Evolutionary conservation across 108 stramenopile species (phyloP).

Genomic region (Parietichytrium sp.): DNA sequence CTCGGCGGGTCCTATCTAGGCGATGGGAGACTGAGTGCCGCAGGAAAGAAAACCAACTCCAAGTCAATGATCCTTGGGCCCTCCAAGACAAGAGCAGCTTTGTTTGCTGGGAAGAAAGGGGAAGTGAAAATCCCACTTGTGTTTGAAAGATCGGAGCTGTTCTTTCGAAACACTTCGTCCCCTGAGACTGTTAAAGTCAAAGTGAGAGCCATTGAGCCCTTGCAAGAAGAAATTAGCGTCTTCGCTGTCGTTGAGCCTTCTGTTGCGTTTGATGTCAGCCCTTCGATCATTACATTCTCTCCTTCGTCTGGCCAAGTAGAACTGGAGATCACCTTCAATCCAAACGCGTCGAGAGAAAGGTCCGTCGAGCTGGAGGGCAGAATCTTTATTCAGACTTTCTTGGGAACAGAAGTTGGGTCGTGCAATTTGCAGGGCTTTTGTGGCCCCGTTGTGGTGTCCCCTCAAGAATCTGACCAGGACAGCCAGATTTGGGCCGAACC

Average conservation of each 20-base stretch:
- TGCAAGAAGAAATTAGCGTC: neutral
- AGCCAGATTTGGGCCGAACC: neutral
- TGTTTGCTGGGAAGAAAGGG: neutral
- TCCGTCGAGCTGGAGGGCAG: neutral
- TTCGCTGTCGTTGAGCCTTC: conserved; percentile 11
- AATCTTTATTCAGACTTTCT: neutral
- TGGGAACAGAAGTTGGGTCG: neutral
- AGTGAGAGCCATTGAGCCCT: neutral
- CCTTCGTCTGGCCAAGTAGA: neutral
- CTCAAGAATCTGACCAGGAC: neutral
- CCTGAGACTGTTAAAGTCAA: neutral
- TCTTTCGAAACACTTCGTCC: neutral
- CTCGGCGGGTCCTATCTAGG: too few species aligned
- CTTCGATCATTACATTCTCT: neutral
- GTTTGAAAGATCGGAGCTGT: neutral
- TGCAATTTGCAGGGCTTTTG: neutral
- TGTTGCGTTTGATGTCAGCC: conserved; percentile 2
- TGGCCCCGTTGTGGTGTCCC: neutral
- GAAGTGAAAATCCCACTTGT: neutral
- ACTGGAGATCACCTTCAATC: neutral
- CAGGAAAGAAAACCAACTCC: too few species aligned
- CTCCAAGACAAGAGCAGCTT: too few species aligned
- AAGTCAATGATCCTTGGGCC: too few species aligned
- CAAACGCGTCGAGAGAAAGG: neutral
- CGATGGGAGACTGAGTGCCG: too few species aligned